Percentiles rank a stretch among this genome's conserved stretches.
Conservation (phyloP, 805 yeast genomes). For the Metschnikowia picachoensis region DNA sequence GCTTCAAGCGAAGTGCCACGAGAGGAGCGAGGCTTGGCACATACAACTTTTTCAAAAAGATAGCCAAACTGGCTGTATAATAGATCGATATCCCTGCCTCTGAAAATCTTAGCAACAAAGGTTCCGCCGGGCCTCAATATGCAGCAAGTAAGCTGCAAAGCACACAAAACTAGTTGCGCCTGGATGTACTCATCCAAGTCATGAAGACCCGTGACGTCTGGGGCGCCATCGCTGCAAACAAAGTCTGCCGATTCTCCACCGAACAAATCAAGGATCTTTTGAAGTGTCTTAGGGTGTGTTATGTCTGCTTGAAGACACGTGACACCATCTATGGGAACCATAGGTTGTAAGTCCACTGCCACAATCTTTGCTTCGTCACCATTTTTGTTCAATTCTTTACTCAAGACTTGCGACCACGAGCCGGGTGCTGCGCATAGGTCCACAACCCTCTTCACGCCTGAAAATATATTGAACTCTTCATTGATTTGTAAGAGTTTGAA, state of each 20-base stretch:
- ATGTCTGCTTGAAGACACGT: slow-evolving; percentile 93
- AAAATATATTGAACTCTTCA: slow-evolving; percentile 81
- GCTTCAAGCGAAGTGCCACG: slow-evolving; percentile 94
- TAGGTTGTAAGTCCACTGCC: slow-evolving; percentile 95
- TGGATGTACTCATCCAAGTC: slow-evolving; percentile 96
- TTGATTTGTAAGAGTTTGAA: slow-evolving; percentile 87
- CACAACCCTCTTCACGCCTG: slow-evolving; percentile 76
- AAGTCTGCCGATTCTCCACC: slow-evolving; percentile 93
- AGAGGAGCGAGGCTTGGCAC: slow-evolving; percentile 95
- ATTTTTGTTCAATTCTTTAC: slow-evolving; percentile 50
- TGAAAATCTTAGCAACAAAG: slow-evolving; percentile 92
- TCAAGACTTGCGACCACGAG: slow-evolving; percentile 95
- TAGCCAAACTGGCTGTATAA: slow-evolving; percentile 89
- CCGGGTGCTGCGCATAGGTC: slow-evolving; percentile 82
- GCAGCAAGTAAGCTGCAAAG: slow-evolving; percentile 87
- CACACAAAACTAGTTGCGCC: slow-evolving; percentile 88
- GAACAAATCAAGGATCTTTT: slow-evolving; percentile 70
- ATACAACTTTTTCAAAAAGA: slow-evolving; percentile 79
- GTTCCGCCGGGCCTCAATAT: slow-evolving; percentile 84
- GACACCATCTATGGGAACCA: slow-evolving; percentile 93
- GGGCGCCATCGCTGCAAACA: slow-evolving; percentile 97
- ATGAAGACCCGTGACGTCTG: slow-evolving; percentile 96
- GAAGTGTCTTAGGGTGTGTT: slow-evolving; percentile 88
- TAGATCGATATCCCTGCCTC: slow-evolving; percentile 94
- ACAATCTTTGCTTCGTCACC: slow-evolving; percentile 63